phyloP scores from a whole-genome alignment of 352 stramenopile genomes.

The Pythium aristosporum region DNA sequence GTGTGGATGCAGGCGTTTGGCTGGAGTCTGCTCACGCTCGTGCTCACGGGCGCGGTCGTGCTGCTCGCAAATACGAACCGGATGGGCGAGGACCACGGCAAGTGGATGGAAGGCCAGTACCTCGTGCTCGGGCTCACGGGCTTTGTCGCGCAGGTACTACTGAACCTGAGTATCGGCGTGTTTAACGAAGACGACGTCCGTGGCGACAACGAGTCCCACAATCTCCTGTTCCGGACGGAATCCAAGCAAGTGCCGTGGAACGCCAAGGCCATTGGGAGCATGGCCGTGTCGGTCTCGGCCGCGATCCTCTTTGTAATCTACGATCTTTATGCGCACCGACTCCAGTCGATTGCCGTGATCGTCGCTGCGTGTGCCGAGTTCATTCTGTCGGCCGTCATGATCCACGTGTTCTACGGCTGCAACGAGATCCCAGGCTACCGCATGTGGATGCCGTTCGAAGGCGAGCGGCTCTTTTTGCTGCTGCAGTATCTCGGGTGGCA shows the following conservation, averaged over 20 bases:
- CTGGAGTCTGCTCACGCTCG: slow-evolving; percentile 50
- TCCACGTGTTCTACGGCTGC: slow-evolving; percentile 52
- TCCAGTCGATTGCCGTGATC: slow-evolving; percentile 39
- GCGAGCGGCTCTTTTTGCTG: slow-evolving; percentile 49
- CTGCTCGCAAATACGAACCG: slow-evolving; percentile 41
- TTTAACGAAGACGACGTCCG: slow-evolving; percentile 31
- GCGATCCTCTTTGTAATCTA: slow-evolving; percentile 46
- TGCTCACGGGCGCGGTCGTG: slow-evolving; percentile 42
- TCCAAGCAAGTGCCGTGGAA: slow-evolving; percentile 34
- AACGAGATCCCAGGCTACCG: slow-evolving; percentile 46
- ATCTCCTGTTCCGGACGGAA: slow-evolving; percentile 2
- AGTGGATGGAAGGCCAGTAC: slow-evolving; percentile 56
- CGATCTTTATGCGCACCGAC: slow-evolving; percentile 34
- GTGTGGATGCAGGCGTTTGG: slow-evolving; percentile 66
- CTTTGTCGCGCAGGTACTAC: slow-evolving; percentile 54
- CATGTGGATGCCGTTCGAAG: slow-evolving; percentile 60
- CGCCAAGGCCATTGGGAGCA: slow-evolving; percentile 49
- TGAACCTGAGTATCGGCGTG: slow-evolving; percentile 56
- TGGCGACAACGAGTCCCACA: neutral
- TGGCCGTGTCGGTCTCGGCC: slow-evolving; percentile 43
- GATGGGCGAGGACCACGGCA: slow-evolving; percentile 25
- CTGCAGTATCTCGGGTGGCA: slow-evolving; percentile 65
- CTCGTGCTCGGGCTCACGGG: slow-evolving; percentile 46
- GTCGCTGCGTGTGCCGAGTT: slow-evolving; percentile 39
- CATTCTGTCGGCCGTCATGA: slow-evolving; percentile 40